Evolutionary conservation across 2,329 filamentous ascomycete species (phyloP).

Genomic region (Paecilomyces sp.): DNA sequence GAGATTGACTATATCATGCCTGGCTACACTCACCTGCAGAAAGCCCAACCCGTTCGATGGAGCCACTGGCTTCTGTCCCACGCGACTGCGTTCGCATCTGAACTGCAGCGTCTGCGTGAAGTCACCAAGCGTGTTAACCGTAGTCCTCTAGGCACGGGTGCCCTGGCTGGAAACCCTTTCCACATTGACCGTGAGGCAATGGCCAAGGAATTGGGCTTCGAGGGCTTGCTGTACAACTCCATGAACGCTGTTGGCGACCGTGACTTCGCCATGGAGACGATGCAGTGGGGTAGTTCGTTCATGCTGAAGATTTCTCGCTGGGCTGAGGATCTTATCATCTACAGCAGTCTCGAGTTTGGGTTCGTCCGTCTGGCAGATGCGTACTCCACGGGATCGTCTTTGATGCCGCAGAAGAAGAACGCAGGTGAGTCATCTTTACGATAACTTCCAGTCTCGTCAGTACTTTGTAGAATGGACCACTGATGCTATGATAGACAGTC

Average conservation of each 20-base stretch:
- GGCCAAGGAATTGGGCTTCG: slow-evolving; percentile 74
- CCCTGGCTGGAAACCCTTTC: slow-evolving; percentile 76
- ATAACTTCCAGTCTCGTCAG: no score
- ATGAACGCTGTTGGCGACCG: slow-evolving; percentile 70
- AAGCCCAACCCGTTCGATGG: slow-evolving; percentile 74
- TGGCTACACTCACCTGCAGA: slow-evolving; percentile 81
- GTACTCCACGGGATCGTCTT: slow-evolving; percentile 67
- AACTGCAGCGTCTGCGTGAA: slow-evolving; percentile 70
- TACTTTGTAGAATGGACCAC: neutral
- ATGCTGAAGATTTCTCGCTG: slow-evolving; percentile 75
- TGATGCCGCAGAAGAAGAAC: slow-evolving; percentile 86
- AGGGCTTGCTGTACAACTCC: slow-evolving; percentile 66
- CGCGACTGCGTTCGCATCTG: slow-evolving; percentile 61
- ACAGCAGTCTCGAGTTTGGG: slow-evolving; percentile 67
- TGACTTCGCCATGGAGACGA: slow-evolving; percentile 74
- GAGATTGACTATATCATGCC: slow-evolving; percentile 78
- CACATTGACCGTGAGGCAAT: slow-evolving; percentile 72
- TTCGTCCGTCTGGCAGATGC: slow-evolving; percentile 71
- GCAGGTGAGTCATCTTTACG: slow-evolving; percentile 17
- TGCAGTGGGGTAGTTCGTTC: slow-evolving; percentile 72
- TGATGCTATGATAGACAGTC: slow-evolving; percentile 44
- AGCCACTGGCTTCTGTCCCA: slow-evolving; percentile 75
- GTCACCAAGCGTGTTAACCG: slow-evolving; percentile 67
- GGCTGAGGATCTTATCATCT: slow-evolving; percentile 82
- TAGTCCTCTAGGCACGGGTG: slow-evolving; percentile 64